These are phyloP conservation scores for Diaporthe longicolla DNA, from an alignment of 2,329 filamentous ascomycete genomes.

Conservation along the genomic window DNA sequence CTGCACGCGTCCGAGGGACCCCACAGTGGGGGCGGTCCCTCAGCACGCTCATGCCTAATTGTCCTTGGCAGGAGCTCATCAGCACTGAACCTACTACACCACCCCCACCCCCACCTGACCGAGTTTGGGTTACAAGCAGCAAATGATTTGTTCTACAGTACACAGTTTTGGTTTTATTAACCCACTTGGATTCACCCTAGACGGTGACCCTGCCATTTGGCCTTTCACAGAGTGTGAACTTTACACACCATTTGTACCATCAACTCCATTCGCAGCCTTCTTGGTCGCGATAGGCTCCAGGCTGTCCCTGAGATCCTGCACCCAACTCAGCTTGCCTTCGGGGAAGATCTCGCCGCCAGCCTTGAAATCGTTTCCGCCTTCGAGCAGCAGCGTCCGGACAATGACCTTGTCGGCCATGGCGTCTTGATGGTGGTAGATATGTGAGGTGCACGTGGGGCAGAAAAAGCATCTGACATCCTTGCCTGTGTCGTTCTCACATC, in stretches of 20 bases:
- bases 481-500: not conserved
- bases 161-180: too few relatives aligned
- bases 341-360: slow-evolving; percentile 11
- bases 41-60: too few relatives aligned
- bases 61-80: too few relatives aligned
- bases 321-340: slow-evolving; percentile 18
- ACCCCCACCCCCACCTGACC: too few relatives aligned
- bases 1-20: not conserved
- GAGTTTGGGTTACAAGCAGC: too few relatives aligned
- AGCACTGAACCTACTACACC: too few relatives aligned
- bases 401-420: slow-evolving; percentile 24
- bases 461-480: slow-evolving; percentile 17
- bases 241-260: not conserved
- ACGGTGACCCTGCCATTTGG: too few relatives aligned
- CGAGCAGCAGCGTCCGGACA: slow-evolving; percentile 2
- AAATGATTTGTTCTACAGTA: too few relatives aligned
- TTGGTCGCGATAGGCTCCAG: not conserved
- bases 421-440: slow-evolving; percentile 25
- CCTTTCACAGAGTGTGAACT: not conserved
- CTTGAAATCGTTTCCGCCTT: slow-evolving; percentile 19
- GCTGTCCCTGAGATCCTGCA: not conserved
- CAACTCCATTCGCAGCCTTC: slow-evolving; percentile 1
- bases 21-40: slow-evolving; percentile 6
- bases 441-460: slow-evolving; percentile 18
- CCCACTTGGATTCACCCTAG: too few relatives aligned